phyloP scores from a whole-genome alignment of 1,139 yeast genomes.

The Hemisphaericaspora xylanilytica region DNA sequence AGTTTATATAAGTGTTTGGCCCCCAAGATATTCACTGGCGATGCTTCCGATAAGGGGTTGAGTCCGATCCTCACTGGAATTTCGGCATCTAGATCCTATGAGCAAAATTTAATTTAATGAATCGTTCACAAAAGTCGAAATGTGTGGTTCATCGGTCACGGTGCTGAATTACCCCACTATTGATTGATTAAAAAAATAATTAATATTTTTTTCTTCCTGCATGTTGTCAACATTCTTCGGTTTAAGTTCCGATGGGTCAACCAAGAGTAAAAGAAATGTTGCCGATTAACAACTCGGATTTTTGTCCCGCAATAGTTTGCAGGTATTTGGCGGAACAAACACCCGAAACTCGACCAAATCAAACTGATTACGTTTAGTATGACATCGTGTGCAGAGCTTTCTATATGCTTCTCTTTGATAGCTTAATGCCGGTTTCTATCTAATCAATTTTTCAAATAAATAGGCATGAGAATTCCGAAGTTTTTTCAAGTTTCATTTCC shows the following conservation, averaged over 20 bases:
- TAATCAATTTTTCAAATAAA: slow-evolving; percentile 5
- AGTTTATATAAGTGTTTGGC: not conserved
- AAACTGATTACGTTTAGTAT: too few species aligned
- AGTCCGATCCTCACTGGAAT: not conserved
- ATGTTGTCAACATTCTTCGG: not conserved
- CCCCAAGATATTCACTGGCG: not conserved
- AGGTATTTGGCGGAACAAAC: too few species aligned
- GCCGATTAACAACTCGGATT: too few species aligned
- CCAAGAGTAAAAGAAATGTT: too few species aligned
- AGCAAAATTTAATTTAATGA: too few species aligned
- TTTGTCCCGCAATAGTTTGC: too few species aligned
- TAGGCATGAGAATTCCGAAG: slow-evolving; percentile 2
- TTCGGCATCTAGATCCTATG: not conserved
- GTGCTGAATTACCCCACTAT: not conserved
- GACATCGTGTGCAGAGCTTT: too few species aligned
- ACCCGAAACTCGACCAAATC: too few species aligned
- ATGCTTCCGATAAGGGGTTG: not conserved
- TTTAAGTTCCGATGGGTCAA: not conserved
- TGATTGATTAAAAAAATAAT: not conserved
- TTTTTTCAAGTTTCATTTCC: too few species aligned
- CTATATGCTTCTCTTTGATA: too few species aligned
- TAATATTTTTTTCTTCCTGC: too few species aligned
- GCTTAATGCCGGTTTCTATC: too few species aligned
- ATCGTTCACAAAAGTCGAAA: not conserved
- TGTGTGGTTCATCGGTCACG: not conserved